Evolutionary conservation across 768 basidiomycete genomes (phyloP).

Genomic region (Punctularia strigosozonata): DNA sequence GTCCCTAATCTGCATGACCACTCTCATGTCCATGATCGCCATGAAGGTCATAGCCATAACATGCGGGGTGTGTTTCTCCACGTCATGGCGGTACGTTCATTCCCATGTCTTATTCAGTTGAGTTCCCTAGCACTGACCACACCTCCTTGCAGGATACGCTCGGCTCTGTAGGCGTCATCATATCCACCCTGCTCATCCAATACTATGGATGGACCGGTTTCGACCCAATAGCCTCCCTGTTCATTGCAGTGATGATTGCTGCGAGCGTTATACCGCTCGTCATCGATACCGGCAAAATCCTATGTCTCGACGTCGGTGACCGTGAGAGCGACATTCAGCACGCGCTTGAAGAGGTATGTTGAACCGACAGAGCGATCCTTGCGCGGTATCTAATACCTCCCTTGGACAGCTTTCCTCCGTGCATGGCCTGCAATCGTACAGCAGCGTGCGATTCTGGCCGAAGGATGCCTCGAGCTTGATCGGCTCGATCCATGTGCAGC

Average conservation of each 20-base stretch:
- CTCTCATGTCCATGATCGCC: constrained; percentile 31
- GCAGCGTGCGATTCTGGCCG: constrained; percentile 86
- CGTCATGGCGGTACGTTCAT: constrained; percentile 73
- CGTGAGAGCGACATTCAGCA: constrained; percentile 39
- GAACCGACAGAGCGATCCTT: background rate
- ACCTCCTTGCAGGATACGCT: constrained; percentile 61
- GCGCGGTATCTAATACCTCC: background rate
- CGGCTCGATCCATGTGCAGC: constrained; percentile 86
- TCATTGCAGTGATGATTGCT: constrained; percentile 91
- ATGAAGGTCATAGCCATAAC: constrained; percentile 88
- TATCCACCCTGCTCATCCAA: constrained; percentile 91
- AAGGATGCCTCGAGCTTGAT: constrained; percentile 79
- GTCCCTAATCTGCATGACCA: constrained; percentile 38
- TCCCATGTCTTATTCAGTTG: background rate
- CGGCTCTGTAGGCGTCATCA: constrained; percentile 95
- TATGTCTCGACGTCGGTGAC: constrained; percentile 77
- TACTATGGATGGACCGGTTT: constrained; percentile 98
- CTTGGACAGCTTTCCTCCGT: constrained; percentile 50
- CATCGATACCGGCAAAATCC: constrained; percentile 81
- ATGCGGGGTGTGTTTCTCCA: constrained; percentile 99
- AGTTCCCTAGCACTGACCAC: constrained; percentile 4
- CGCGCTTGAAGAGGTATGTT: constrained; percentile 52
- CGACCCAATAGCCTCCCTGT: constrained; percentile 93
- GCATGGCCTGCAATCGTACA: constrained; percentile 75
- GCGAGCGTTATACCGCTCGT: constrained; percentile 94